Percentiles rank a stretch among this genome's conserved stretches.
phyloP scores from a whole-genome alignment of 1,284 basidiomycete genomes.

The Phlebopus sp. region DNA sequence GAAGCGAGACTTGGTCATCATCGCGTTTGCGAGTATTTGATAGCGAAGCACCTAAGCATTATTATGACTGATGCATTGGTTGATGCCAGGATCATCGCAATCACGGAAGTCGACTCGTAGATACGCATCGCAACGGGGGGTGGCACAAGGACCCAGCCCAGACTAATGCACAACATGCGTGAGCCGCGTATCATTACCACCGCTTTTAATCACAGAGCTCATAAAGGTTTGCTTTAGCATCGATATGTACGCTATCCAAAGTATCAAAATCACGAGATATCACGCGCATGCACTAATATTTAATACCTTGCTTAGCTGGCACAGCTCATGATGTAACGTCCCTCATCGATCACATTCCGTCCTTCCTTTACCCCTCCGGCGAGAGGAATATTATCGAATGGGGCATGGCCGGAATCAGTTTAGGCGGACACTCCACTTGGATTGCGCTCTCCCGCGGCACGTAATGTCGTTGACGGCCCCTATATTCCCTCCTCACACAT shows the following conservation, averaged over 20 bases:
- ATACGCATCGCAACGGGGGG: constrained; percentile 50
- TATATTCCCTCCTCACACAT: not conserved
- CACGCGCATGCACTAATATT: constrained; percentile 5
- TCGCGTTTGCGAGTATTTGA: constrained; percentile 49
- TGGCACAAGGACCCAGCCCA: constrained; percentile 47
- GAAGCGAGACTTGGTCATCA: constrained; percentile 45
- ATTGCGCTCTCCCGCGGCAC: constrained; percentile 61
- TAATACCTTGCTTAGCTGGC: constrained; percentile 45
- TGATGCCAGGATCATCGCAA: constrained; percentile 79
- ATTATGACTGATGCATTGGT: constrained; percentile 1
- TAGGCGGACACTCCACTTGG: constrained; percentile 82
- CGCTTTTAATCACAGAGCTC: constrained; percentile 5
- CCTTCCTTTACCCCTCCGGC: constrained; percentile 72
- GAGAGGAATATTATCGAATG: constrained; percentile 67
- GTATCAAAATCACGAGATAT: constrained; percentile 36
- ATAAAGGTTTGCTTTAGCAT: constrained; percentile 39
- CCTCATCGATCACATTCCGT: constrained; percentile 77
- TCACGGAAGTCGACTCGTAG: constrained; percentile 61
- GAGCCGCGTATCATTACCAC: constrained; percentile 30
- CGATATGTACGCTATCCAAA: constrained; percentile 74
- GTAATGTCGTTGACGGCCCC: constrained; percentile 11
- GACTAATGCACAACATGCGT: constrained; percentile 67
- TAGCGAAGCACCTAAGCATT: not conserved
- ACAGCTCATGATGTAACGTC: constrained; percentile 76
- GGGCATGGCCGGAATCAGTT: constrained; percentile 68